Percentiles rank a stretch among this genome's conserved stretches.
These are phyloP conservation scores for Cyberlindnera americana DNA, from an alignment of 805 yeast genomes.

Conservation along the genomic window DNA sequence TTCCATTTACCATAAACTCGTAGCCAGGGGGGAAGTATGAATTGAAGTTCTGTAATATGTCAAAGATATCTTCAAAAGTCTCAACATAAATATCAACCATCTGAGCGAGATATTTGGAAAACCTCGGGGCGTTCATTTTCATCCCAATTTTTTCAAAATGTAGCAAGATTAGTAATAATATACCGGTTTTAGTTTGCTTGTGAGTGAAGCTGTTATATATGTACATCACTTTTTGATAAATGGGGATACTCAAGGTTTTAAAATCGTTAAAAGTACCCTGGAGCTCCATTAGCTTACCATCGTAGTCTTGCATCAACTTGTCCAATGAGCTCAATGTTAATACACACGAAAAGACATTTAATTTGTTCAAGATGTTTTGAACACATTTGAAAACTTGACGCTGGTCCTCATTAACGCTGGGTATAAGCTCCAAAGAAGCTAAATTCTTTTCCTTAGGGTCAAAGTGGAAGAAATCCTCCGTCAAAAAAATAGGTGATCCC, in stretches of 20 bases:
- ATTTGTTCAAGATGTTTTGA: slow-evolving; percentile 9
- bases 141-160: slow-evolving; percentile 20
- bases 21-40: slow-evolving; percentile 21
- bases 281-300: slow-evolving; percentile 4
- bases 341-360: slow-evolving; percentile 10
- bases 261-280: slow-evolving; percentile 12
- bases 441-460: slow-evolving; percentile 6
- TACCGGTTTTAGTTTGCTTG: slow-evolving; percentile 15
- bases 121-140: slow-evolving; percentile 9
- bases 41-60: slow-evolving; percentile 19
- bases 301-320: slow-evolving; percentile 10
- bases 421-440: background rate
- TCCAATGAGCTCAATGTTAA: slow-evolving; percentile 9
- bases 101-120: slow-evolving; percentile 2
- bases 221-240: slow-evolving; percentile 14
- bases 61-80: slow-evolving; percentile 16
- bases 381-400: background rate
- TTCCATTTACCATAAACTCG: slow-evolving; percentile 19
- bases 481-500: slow-evolving; percentile 22
- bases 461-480: slow-evolving; percentile 18
- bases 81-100: slow-evolving; percentile 6
- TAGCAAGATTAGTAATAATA: slow-evolving; percentile 12
- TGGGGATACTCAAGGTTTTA: slow-evolving; percentile 9
- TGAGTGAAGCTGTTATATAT: slow-evolving; percentile 12
- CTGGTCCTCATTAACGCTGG: background rate